phyloP scores from a whole-genome alignment of 2,329 filamentous ascomycete genomes.

The Colletotrichum sp. region DNA sequence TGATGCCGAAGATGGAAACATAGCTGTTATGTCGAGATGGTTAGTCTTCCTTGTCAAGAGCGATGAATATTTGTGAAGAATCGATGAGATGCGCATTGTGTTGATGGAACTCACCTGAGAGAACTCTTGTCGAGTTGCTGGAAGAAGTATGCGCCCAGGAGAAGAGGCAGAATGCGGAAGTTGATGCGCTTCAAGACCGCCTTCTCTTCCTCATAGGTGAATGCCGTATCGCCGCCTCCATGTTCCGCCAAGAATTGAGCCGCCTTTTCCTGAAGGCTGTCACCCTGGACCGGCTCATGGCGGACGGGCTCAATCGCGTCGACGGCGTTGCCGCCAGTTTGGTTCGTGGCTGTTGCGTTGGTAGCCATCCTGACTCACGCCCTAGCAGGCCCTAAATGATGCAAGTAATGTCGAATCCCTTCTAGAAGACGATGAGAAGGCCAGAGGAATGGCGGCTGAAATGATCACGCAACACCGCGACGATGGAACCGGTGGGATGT shows the following conservation, averaged over 20 bases:
- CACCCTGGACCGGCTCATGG: not conserved
- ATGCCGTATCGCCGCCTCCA: constrained; percentile 38
- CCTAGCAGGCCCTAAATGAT: not conserved
- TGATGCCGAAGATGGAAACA: constrained; percentile 68
- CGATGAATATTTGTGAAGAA: constrained; percentile 26
- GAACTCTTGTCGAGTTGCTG: constrained; percentile 60
- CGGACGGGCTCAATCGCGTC: not conserved
- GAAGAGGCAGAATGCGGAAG: constrained; percentile 50
- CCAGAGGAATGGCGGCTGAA: not conserved
- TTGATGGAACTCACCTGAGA: constrained; percentile 41
- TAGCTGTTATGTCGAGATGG: constrained; percentile 33
- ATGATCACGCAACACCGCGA: not conserved
- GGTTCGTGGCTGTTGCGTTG: not conserved
- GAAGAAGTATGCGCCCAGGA: constrained; percentile 62
- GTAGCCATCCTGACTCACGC: not conserved
- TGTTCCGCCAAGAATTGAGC: constrained; percentile 48
- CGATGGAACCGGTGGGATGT: not conserved
- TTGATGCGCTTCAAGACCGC: constrained; percentile 52
- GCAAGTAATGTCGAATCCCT: not conserved
- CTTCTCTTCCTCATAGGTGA: constrained; percentile 56
- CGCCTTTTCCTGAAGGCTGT: constrained; percentile 40
- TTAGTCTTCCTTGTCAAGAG: not conserved
- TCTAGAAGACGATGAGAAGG: too few species aligned
- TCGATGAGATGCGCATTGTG: not conserved
- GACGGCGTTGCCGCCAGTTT: not conserved